Base-by-base conservation (phyloP, 768 basidiomycete genomes). In the Pleurotus sapidus region DNA sequence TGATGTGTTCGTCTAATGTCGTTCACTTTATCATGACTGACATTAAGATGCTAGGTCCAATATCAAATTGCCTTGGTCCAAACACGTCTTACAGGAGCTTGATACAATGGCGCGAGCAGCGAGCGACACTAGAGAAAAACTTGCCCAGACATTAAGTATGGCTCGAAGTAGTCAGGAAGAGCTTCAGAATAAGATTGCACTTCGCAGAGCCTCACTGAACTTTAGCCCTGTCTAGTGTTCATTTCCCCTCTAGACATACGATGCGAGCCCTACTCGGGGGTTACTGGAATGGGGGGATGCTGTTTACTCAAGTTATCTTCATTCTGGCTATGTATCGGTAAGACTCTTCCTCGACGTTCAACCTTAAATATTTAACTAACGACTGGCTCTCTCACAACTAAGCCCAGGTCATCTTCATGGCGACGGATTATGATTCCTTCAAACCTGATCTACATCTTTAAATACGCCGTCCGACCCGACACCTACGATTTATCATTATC, bases 381-480 rank as follows among this genome's bases (percentile, higher is more conserved):
- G 66, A 24, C 65, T 57, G 30, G 56, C 27, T 47, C 14, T 61
- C 78, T 58, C 63, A 71, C 47, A 67, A 68, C 27, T 77, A 74
- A 48, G 82, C 87, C 46, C 76, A 68, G 64, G 74, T 81, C 20
- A 72, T 84, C 27, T 91, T 89, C 70, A 75, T 90, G 63, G 87
- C 84, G 59, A 86, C 81, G 58, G 91, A 90, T 62, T 90, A 87
- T 64, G 89, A 93, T 66, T 86, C 90, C 57, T 84, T 89, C 71
- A 82, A 88, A 66, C 85, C 87, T 14, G 86, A 90, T 64, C 77
- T 90, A 54, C 80, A 88, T 66, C 70, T 86, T 20, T 1, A 20
- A 20, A 45, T 80, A 76, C 71, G 67, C 68, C 57, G 74, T 70
- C 56, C 76, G 74, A 61, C 77, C 77, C 30, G 73, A 79, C 68